Evolutionary conservation across 352 stramenopile species (phyloP), one percentile per base, ranked within the genome.

Genomic region (Globisporangium alternatum): DNA sequence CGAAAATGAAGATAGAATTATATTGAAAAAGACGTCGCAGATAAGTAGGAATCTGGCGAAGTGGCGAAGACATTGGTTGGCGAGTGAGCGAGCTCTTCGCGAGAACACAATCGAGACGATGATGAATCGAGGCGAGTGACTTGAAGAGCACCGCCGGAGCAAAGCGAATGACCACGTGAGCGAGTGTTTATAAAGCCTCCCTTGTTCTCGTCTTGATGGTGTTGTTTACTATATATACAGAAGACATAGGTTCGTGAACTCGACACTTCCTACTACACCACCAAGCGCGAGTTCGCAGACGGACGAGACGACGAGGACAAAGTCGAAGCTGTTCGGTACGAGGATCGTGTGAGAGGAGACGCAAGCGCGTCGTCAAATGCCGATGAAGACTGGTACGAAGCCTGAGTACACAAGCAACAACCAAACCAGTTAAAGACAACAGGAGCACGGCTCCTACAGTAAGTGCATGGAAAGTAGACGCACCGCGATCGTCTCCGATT

Each of bases 1-100:
- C 52, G 52, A 28, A 43, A 57, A 56, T 44, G 19, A 25, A 62
- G 45, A 62, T 62, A 62, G 56, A 54, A 62, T 62, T 62, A 62
- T 62, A 62, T 54, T 62, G 25, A 55, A 51, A 51, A 54, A 25
- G 55, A 61, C 37, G 8, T 62, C 43, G 47, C 43, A 39, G 17
- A 43, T 44, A 44, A 35, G 45, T 15, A 52, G 45, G n/a, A 52
- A 17, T 25, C 30, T 43, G 41, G 10, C 43, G 43, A 39, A 54
- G 41, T 55, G 41, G 19, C 43, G 8, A 19, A 49, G 55, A 48
- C 28, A 57, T 19, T 25, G 31, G 28, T 15, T 55, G 25, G 37
- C 25, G 25, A 19, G 48, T 8, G 19, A 57, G 19, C 52, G 12
- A 55, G 22, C 48, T 25, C 25, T 17, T 51, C 44, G 44, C 44